A percentile compares a stretch with the other conserved stretches of the same genome.
These are phyloP conservation scores for Tricholoma furcatifolium DNA, from an alignment of 768 basidiomycete species.

Conservation along the genomic window DNA sequence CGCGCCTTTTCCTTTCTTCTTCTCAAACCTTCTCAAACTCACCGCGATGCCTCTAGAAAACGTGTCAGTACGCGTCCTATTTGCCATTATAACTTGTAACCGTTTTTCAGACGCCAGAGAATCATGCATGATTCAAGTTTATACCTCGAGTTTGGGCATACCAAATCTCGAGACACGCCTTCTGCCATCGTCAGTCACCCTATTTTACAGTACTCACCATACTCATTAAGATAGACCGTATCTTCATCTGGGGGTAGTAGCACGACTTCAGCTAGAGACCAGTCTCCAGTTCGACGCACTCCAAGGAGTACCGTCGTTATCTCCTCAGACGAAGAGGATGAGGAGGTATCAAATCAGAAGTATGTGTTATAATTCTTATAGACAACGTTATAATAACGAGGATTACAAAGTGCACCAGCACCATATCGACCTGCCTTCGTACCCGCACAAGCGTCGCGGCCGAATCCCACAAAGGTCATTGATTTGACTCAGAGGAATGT, in stretches of 20 bases:
- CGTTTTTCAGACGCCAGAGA: slow-evolving; percentile 26
- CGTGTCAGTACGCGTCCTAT: slow-evolving; percentile 22
- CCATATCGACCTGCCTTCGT: background rate
- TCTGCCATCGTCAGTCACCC: slow-evolving; percentile 27
- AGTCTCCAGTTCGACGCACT: background rate
- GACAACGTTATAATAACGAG: background rate
- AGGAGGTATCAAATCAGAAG: slow-evolving; percentile 12
- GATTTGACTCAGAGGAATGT: slow-evolving; percentile 10
- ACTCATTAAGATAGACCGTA: background rate
- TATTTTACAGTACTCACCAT: background rate
- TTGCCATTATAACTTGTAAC: background rate
- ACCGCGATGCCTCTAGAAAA: slow-evolving; percentile 31
- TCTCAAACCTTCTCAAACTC: no score
- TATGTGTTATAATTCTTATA: background rate
- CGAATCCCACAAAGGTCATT: slow-evolving; percentile 4
- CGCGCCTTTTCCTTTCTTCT: no score
- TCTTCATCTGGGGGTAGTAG: background rate
- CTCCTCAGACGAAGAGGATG: slow-evolving; percentile 37
- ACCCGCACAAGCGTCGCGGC: slow-evolving; percentile 8
- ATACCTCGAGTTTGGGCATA: slow-evolving; percentile 31
- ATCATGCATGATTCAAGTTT: slow-evolving; percentile 29
- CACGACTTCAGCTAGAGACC: background rate
- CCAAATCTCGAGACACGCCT: slow-evolving; percentile 18
- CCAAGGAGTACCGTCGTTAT: slow-evolving; percentile 24
- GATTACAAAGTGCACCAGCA: background rate